A percentile compares a stretch with the other conserved stretches of the same genome.
phyloP scores from a whole-genome alignment of 1,284 basidiomycete genomes.

The Malassezia psittaci region DNA sequence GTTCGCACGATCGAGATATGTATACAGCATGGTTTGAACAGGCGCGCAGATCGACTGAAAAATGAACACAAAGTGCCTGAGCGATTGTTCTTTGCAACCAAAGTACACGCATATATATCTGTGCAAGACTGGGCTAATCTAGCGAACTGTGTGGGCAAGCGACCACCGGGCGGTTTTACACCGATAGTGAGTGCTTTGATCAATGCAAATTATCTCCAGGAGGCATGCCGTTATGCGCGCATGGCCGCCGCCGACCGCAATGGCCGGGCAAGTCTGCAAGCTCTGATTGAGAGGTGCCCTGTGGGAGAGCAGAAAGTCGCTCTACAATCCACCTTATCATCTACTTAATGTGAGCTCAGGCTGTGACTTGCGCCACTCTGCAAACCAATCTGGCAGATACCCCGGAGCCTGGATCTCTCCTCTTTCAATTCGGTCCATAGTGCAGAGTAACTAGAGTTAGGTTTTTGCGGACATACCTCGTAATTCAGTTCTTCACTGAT shows the following conservation, averaged over 20 bases:
- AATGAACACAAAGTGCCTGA: conserved; percentile 41
- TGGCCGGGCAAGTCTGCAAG: conserved; percentile 1
- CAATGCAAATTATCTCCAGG: conserved; percentile 28
- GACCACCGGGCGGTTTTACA: conserved; percentile 80
- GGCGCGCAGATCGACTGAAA: conserved; percentile 39
- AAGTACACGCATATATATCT: conserved; percentile 25
- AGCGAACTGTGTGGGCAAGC: conserved; percentile 47
- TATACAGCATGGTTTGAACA: conserved; percentile 28
- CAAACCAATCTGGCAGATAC: conserved; percentile 40
- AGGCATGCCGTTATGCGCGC: conserved; percentile 28
- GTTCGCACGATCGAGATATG: conserved; percentile 36
- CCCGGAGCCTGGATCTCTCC: conserved; percentile 38
- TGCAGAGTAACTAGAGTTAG: conserved; percentile 3
- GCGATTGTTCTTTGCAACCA: conserved; percentile 25
- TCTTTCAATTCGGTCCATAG: conserved; percentile 69
- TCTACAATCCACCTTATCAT: conserved; percentile 3
- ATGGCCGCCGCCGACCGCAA: conserved; percentile 5
- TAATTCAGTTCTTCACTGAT: conserved; percentile 86
- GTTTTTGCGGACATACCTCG: conserved; percentile 51
- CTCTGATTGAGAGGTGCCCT: conserved; percentile 11
- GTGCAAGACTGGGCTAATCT: conserved; percentile 30
- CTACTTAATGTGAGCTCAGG: neutral
- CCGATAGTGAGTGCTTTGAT: conserved; percentile 33
- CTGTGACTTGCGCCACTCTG: conserved; percentile 12
- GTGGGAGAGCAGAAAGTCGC: neutral